A percentile compares a stretch with the other conserved stretches of the same genome.
Conservation (phyloP, 352 stramenopile genomes). For the Globisporangium cederbergense region DNA sequence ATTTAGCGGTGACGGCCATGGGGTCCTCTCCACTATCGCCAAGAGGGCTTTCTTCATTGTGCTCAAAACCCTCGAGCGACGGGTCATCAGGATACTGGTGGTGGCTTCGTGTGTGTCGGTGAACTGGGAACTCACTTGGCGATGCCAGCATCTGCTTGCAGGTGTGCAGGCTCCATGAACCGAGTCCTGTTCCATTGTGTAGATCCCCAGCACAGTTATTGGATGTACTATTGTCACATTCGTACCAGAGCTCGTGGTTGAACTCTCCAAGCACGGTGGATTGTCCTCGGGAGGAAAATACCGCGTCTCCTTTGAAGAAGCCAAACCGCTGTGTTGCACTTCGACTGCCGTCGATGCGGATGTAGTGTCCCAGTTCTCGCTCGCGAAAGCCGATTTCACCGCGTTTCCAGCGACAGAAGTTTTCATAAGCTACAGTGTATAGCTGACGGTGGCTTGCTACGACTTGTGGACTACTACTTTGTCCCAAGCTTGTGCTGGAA, state of each 20-base stretch:
- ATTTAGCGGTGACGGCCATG: background rate
- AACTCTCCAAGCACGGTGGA: conserved; percentile 55
- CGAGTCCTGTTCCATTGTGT: conserved; percentile 9
- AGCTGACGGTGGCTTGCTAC: conserved; percentile 3
- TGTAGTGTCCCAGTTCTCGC: conserved; percentile 27
- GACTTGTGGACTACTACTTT: no score
- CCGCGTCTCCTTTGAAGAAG: conserved; percentile 37
- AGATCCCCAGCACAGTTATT: background rate
- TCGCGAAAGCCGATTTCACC: conserved; percentile 30
- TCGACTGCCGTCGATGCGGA: conserved; percentile 31
- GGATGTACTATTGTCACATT: conserved; percentile 22
- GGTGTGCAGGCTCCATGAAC: conserved; percentile 44
- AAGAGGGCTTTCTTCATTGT: background rate
- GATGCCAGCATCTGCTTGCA: conserved; percentile 45
- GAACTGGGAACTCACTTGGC: conserved; percentile 43
- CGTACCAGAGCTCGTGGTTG: conserved; percentile 72
- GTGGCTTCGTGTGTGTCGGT: conserved; percentile 16
- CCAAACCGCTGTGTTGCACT: conserved; percentile 33
- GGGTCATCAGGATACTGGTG: background rate
- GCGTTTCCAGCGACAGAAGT: conserved; percentile 29
- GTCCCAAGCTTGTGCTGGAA: background rate
- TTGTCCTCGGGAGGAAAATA: conserved; percentile 61
- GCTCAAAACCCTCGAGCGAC: background rate
- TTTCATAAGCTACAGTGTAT: conserved; percentile 25
- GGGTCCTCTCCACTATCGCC: background rate